Base-by-base conservation (phyloP, 208 protist genomes). In the Trypanosoma melophagium region DNA sequence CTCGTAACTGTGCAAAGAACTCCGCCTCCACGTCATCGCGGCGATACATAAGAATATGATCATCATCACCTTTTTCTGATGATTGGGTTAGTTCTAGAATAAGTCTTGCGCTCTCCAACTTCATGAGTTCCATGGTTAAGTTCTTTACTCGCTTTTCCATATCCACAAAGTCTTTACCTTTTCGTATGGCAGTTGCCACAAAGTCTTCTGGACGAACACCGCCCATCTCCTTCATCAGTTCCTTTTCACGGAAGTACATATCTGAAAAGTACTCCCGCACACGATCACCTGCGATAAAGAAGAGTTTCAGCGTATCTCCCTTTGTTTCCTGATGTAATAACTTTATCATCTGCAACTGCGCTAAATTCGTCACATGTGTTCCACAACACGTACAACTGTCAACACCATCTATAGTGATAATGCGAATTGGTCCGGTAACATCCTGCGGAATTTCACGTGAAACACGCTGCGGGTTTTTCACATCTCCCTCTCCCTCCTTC, bases 311-410 rank as follows among this genome's bases (percentile, higher is more conserved):
- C 40, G 83, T 87, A 31, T 82, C 81, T 47, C 89, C 78, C 65
- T 94, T 90, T 31, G 83, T 71, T 57, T 98, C 75, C 58, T 92
- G 76, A 61, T 96, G 76, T n/a, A 95, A 69, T 35, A 96, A 54
- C 47, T 96, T 74, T 40, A 96, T 28, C 45, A 71, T 63, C 50
- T 94, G 83, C 56, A 96, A 75, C 72, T 94, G 71, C 12, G 80
- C 59, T 19, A 94, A 73, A 14, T 83, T 79, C 10, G 52, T 64
- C 7, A 95, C 79, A 61, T 96, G 91, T 21, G 91, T 96, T n/a
- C 91, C 91, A 60, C 91, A 96, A 75, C 91, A 96, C 13, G 81
- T 87, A 71, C 85, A 90, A 54, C 58, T 74, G 64, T 96, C 91
- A 44, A 93, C 66, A 25, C 62, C 66, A n/a, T 77, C 75, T 13